phyloP scores from a whole-genome alignment of 441 rosid species.

The Adansonia gregorii region DNA sequence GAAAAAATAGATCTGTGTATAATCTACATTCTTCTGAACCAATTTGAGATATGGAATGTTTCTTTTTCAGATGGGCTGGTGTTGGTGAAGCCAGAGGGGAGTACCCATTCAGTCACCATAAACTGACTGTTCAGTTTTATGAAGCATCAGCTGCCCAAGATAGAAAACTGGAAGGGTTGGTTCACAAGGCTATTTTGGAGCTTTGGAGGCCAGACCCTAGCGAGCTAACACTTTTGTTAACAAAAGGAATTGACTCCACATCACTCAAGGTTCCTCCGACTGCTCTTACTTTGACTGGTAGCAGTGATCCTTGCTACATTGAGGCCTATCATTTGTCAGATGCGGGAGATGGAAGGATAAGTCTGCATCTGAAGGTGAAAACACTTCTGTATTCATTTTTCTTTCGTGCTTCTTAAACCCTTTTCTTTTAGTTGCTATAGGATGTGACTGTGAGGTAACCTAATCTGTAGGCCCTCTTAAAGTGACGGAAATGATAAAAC shows the following conservation, averaged over 20 bases:
- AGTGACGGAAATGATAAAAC: neutral
- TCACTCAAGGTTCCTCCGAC: slow-evolving; percentile 81
- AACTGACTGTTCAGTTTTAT: slow-evolving; percentile 95
- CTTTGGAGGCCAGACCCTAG: slow-evolving; percentile 99
- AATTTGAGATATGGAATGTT: slow-evolving; percentile 28
- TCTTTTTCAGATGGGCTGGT: slow-evolving; percentile 87
- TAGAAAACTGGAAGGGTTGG: slow-evolving; percentile 91
- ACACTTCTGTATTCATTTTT: slow-evolving; percentile 5
- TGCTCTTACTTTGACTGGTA: slow-evolving; percentile 81
- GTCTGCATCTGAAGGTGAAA: slow-evolving; percentile 84
- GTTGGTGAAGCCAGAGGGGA: slow-evolving; percentile 98
- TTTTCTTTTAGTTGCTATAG: slow-evolving; percentile 4
- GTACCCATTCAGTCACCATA: slow-evolving; percentile 99
- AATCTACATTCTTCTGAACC: slow-evolving; percentile 17
- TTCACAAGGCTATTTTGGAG: slow-evolving; percentile 97
- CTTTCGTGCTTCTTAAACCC: slow-evolving; percentile 4
- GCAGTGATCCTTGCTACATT: slow-evolving; percentile 97
- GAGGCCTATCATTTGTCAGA: slow-evolving; percentile 98
- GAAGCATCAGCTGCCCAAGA: slow-evolving; percentile 98
- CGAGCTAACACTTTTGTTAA: slow-evolving; percentile 79
- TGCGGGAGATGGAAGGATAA: slow-evolving; percentile 93
- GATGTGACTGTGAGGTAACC: slow-evolving; percentile 5
- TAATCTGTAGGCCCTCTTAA: slow-evolving; percentile 5
- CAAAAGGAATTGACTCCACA: slow-evolving; percentile 77
- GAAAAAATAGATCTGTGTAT: neutral